A percentile compares a stretch with the other conserved stretches of the same genome.
Conservation (phyloP, 805 yeast species). For the Hanseniaspora jakobsenii region DNA sequence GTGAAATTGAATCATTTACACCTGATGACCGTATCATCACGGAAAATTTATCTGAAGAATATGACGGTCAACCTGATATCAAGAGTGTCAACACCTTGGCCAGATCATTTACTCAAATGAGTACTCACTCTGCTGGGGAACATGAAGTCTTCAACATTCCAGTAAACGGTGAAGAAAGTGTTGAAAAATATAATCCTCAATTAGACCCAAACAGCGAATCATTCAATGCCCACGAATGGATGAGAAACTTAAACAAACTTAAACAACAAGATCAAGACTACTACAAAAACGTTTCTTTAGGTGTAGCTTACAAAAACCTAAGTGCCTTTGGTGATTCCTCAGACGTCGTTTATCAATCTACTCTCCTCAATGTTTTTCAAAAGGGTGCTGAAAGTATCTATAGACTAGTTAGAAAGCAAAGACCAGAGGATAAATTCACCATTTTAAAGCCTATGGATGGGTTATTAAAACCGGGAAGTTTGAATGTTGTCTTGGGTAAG, state of each 20-base stretch:
- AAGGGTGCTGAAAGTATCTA: conserved; percentile 20
- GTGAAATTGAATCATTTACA: too few relatives aligned
- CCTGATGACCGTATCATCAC: too few relatives aligned
- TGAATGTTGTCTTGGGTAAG: conserved; percentile 64
- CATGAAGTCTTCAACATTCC: conserved; percentile 1
- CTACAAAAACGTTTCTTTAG: conserved; percentile 44
- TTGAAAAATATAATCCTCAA: conserved; percentile 28
- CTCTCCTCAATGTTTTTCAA: conserved; percentile 36
- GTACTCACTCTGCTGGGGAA: conserved; percentile 5
- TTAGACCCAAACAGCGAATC: conserved; percentile 48
- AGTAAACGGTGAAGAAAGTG: conserved; percentile 9
- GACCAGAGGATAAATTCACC: conserved; percentile 29
- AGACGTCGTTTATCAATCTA: conserved; percentile 55
- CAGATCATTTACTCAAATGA: conserved; percentile 10
- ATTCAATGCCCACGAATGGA: conserved; percentile 53
- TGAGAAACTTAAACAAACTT: conserved; percentile 44
- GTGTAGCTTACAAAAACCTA: conserved; percentile 47
- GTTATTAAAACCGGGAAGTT: conserved; percentile 47
- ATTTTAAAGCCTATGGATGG: conserved; percentile 48
- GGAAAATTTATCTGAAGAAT: too few relatives aligned
- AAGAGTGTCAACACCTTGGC: conserved; percentile 8
- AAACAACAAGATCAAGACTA: conserved; percentile 46
- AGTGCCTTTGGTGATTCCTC: conserved; percentile 50
- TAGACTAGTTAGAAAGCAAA: conserved; percentile 18
- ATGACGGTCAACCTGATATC: conserved; percentile 1